Evolutionary conservation across 2,329 filamentous ascomycete genomes (phyloP).

Genomic region (Pestalotiopsis fici): DNA sequence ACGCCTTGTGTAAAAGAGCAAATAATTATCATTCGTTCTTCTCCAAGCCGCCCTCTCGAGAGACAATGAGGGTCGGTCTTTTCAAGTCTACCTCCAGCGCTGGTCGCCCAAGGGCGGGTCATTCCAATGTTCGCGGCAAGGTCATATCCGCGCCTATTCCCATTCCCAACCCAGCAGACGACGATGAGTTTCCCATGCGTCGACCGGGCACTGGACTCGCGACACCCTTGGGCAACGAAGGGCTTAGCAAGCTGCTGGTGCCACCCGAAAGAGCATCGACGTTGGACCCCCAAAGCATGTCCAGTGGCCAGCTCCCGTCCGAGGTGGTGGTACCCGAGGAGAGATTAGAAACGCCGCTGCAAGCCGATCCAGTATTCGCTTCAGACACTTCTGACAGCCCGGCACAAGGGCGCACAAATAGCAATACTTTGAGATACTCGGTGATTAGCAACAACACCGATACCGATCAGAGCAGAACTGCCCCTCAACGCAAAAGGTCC

Average conservation of each 20-base stretch:
- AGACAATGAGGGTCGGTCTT: slow-evolving; percentile 39
- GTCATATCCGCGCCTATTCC: slow-evolving; percentile 62
- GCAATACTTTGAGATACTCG: slow-evolving; percentile 48
- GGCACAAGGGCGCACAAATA: slow-evolving; percentile 34
- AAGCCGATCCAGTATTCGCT: slow-evolving; percentile 24
- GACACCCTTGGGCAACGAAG: slow-evolving; percentile 31
- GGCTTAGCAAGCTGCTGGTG: slow-evolving; percentile 17
- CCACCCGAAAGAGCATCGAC: slow-evolving; percentile 19
- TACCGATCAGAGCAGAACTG: slow-evolving; percentile 30
- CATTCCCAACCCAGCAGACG: slow-evolving; percentile 47
- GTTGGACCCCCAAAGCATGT: slow-evolving; percentile 18
- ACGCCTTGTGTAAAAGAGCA: background rate
- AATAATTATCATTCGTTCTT: background rate
- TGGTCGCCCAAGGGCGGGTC: slow-evolving; percentile 40
- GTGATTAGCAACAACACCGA: slow-evolving; percentile 43
- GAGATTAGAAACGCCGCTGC: slow-evolving; percentile 20
- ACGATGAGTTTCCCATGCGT: slow-evolving; percentile 56
- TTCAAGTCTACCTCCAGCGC: slow-evolving; percentile 46
- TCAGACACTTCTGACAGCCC: slow-evolving; percentile 27
- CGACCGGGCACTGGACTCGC: slow-evolving; percentile 40
- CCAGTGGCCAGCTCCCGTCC: background rate
- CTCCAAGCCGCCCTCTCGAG: slow-evolving; percentile 8
- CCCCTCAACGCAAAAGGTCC: slow-evolving; percentile 58
- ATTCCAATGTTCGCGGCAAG: slow-evolving; percentile 52
- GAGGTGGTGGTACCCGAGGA: slow-evolving; percentile 20